Evolutionary conservation across 1,284 basidiomycete genomes (phyloP).

Genomic region (Chalciporus sp.): DNA sequence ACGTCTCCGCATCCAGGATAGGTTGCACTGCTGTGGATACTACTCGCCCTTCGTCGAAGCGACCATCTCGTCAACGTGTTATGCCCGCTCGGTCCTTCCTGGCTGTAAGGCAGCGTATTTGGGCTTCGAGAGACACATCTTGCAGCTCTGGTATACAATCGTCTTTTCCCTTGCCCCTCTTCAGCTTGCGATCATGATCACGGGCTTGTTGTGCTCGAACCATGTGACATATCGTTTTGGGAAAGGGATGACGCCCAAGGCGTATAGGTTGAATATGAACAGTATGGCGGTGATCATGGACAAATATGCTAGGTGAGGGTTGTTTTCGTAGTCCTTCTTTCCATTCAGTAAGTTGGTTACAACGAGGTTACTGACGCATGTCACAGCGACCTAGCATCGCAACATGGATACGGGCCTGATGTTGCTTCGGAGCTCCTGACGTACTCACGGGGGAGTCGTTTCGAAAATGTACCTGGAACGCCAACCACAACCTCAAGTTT

Average conservation of each 20-base stretch:
- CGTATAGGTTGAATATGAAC: slow-evolving; percentile 47
- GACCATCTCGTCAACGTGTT: slow-evolving; percentile 49
- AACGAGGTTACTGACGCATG: slow-evolving; percentile 36
- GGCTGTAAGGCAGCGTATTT: slow-evolving; percentile 51
- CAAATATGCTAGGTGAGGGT: slow-evolving; percentile 47
- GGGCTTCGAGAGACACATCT: slow-evolving; percentile 42
- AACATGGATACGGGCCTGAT: too few species aligned
- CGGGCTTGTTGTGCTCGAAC: slow-evolving; percentile 49
- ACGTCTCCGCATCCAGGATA: slow-evolving; percentile 48
- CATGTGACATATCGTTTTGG: slow-evolving; percentile 57
- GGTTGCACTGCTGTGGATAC: slow-evolving; percentile 53
- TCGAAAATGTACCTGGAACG: too few species aligned
- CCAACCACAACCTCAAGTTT: too few species aligned
- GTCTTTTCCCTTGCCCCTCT: slow-evolving; percentile 48
- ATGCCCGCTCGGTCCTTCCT: slow-evolving; percentile 46
- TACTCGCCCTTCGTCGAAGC: slow-evolving; percentile 51
- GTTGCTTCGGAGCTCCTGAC: too few species aligned
- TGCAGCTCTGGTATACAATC: slow-evolving; percentile 47
- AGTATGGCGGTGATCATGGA: slow-evolving; percentile 55
- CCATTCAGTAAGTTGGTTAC: too few species aligned
- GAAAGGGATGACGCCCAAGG: slow-evolving; percentile 53
- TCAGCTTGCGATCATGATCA: slow-evolving; percentile 46
- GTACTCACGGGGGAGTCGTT: too few species aligned
- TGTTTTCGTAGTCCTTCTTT: too few species aligned
- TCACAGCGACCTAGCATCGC: too few species aligned